Conservation (phyloP, 805 yeast genomes). For the Candida ortonii region DNA sequence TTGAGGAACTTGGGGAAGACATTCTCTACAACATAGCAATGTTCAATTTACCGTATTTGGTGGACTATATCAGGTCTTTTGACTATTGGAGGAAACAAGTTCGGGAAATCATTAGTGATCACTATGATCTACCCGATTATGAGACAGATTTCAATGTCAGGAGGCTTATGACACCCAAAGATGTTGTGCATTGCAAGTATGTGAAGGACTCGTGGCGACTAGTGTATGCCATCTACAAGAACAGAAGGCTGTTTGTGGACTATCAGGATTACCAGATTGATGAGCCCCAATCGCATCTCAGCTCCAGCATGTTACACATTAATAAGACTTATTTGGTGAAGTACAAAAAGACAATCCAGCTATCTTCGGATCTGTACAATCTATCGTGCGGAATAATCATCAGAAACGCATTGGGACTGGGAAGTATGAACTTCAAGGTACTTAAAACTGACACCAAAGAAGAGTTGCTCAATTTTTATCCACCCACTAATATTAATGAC, state of each 20-base stretch:
- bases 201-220: conserved; percentile 56
- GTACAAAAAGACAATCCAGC: conserved; percentile 42
- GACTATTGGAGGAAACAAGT: conserved; percentile 34
- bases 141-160: conserved; percentile 18
- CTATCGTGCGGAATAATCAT: conserved; percentile 50
- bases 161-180: conserved; percentile 15
- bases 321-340: conserved; percentile 49
- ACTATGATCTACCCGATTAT: conserved; percentile 22
- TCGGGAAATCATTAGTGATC: conserved; percentile 26
- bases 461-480: conserved; percentile 43
- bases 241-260: conserved; percentile 53
- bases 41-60: conserved; percentile 25
- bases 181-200: conserved; percentile 30
- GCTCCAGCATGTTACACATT: conserved; percentile 39
- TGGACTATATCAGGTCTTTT: conserved; percentile 32
- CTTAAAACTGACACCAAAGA: conserved; percentile 31
- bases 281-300: conserved; percentile 43
- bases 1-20: conserved; percentile 29
- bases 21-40: conserved; percentile 23
- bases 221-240: conserved; percentile 47
- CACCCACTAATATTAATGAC: conserved; percentile 56
- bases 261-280: conserved; percentile 38
- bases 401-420: conserved; percentile 54
- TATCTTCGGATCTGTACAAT: conserved; percentile 50
- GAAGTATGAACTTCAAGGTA: conserved; percentile 55